Evolutionary conservation across 2,329 filamentous ascomycete species (phyloP).

Genomic region (Aureobasidium sp.): DNA sequence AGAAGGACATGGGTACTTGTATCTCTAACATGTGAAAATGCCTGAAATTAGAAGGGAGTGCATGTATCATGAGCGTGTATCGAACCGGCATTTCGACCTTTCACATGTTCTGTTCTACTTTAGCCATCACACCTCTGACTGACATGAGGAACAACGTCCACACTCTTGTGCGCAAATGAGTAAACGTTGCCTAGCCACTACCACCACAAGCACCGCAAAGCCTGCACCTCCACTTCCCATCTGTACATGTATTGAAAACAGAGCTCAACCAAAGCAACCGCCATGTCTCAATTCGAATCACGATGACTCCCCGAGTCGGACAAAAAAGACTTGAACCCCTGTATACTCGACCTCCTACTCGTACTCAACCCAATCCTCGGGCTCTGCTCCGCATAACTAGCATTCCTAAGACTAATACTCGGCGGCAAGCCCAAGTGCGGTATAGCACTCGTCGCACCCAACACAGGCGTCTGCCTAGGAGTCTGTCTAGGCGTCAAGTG

Average conservation of each 20-base stretch:
- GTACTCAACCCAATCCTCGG: not conserved
- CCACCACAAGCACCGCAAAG: not conserved
- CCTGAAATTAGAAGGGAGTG: not conserved
- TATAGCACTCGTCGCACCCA: conserved; percentile 15
- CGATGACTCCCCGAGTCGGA: not conserved
- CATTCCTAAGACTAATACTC: conserved; percentile 18
- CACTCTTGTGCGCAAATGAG: not conserved
- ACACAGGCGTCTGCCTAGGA: conserved; percentile 24
- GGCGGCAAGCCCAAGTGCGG: conserved; percentile 16
- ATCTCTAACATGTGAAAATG: conserved; percentile 1
- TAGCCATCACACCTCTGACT: not conserved
- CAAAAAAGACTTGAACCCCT: not conserved
- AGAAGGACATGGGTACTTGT: not conserved
- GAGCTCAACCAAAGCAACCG: not conserved
- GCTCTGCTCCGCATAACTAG: conserved; percentile 11
- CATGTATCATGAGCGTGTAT: not conserved
- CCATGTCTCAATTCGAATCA: not conserved
- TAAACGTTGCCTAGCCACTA: not conserved
- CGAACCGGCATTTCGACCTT: not conserved
- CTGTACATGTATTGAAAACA: not conserved
- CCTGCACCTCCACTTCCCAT: not conserved
- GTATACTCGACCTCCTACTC: conserved; percentile 3
- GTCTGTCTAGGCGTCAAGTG: conserved; percentile 16
- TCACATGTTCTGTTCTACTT: not conserved
- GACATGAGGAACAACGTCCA: not conserved